Evolutionary conservation across 164 flowering plant genomes (phyloP), one percentile per base, ranked within the genome.

Genomic region (Pachysandra terminalis): DNA sequence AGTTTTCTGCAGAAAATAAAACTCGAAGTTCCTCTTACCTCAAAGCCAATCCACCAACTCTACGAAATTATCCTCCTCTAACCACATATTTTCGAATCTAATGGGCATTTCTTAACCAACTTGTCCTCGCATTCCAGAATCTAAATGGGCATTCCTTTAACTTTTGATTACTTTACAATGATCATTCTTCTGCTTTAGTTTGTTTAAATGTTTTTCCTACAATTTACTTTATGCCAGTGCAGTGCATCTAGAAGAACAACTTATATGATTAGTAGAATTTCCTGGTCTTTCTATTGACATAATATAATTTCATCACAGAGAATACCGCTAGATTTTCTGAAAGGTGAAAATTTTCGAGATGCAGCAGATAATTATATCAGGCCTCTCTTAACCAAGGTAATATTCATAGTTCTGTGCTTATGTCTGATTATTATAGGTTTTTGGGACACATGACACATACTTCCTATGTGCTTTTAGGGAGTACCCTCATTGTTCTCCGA

Each of bases 281-380:
- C 17, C 19, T 53, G 9, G 10, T 63, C 41, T 37, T n/a, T n/a
- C 19, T 63, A 17, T 17, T 64, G 58, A n/a, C 63, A n/a, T 61
- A 52, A 61, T 65, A 26, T 56, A 48, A 56, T 49, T 66, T 16
- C 74, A 32, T 27, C 63, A 41, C 79, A 96, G 99, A 87, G 99
- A 72, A 90, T 96, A 71, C 99, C 99, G n/a, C 93, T 96, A 67
- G 99, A 96, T 88, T 93, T 91, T 84, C 82, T 96, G n/a, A 81
- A 87, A 71, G 96, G 84, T 56, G 89, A 86, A 56, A 83, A 81
- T 68, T 96, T 96, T 66, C 81, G 78, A 41, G 89, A 82, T 68
- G 98, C 95, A 62, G 96, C 91, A 22, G 88, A 81, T 70, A 84
- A 68, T 56, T 96, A 96, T 76, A 78, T 96, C 57, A 81, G 88